phyloP scores from a whole-genome alignment of 1,284 basidiomycete species.

The Leccinum fallax region DNA sequence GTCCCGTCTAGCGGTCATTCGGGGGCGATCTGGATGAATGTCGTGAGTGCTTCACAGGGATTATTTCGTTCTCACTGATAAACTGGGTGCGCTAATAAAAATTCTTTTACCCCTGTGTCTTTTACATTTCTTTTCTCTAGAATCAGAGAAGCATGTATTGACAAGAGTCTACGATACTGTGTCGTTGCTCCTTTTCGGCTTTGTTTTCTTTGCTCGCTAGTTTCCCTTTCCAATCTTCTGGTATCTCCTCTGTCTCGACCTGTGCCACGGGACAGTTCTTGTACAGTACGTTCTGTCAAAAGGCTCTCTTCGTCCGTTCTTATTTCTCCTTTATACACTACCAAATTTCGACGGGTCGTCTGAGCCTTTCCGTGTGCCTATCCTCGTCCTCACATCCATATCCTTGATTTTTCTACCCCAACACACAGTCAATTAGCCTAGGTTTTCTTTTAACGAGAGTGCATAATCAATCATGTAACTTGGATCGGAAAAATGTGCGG shows the following conservation, averaged over 20 bases:
- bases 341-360: conserved; percentile 5
- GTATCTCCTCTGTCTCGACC: conserved; percentile 1
- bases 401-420: conserved; percentile 6
- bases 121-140: conserved; percentile 17
- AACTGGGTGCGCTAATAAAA: conserved; percentile 12
- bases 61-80: conserved; percentile 37
- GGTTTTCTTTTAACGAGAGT: conserved; percentile 16
- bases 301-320: conserved; percentile 22
- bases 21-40: conserved; percentile 45
- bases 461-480: conserved; percentile 23
- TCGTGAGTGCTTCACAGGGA: conserved; percentile 35
- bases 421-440: conserved; percentile 19
- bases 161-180: conserved; percentile 13
- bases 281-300: conserved; percentile 29
- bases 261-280: conserved; percentile 19
- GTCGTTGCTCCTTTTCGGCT: background rate
- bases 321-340: conserved; percentile 39
- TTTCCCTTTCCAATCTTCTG: background rate
- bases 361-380: conserved; percentile 14
- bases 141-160: conserved; percentile 32
- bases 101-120: background rate
- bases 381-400: background rate
- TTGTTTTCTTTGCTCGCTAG: conserved; percentile 2
- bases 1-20: conserved; percentile 31
- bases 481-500: background rate